Base-by-base conservation (phyloP, 176 grass and related monocot genomes). In the Carex kokanica region DNA sequence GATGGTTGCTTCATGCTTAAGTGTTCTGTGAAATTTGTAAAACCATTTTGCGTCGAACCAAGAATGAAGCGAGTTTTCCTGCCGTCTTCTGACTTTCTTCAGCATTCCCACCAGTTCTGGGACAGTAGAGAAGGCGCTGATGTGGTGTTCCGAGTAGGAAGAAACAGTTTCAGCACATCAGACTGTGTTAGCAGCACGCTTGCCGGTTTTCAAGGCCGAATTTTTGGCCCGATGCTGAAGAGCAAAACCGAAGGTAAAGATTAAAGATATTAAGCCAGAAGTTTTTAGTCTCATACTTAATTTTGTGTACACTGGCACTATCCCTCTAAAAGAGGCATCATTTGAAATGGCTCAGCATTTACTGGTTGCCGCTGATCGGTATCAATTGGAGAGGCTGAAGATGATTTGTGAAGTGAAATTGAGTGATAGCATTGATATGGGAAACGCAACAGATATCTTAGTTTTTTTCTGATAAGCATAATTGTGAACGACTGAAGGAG, bases 291-390 rank as follows among this genome's bases (percentile, higher is more conserved):
- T 34, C 9, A 15, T 84, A 51, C 71, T 88, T 5, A 27, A 79
- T 77, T 88, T 88, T 63, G 79, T 88, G 20, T 88, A 84, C 80
- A 82, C 34, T 0, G 86, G 78, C 60, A 53, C 67, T 0, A 8
- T 78, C 27, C 80, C 70, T 49, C 68, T 60, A 17, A 32, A 32
- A 16, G 69, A 83, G 49, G 51, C 59, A 12, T 6, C 25, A 41
- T 51, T 20, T 58, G 17, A 38, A 38, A 38, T 38, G 36, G 5
- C 36, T 38, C 36, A 5, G 36, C 36, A 38, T 38, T 38, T 38
- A 38, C 36, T 38, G 3, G 36, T 38, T 5, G 36, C 36, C 4
- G 36, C 32, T 34, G 32, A 2, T 34, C 32, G 3, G 36, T 4
- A 38, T 5, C 2, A 5, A 5, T 43, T 43, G 40, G 6, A 43